Base-by-base conservation (phyloP, 495 filamentous ascomycete genomes). In the Penicillium angulare region DNA sequence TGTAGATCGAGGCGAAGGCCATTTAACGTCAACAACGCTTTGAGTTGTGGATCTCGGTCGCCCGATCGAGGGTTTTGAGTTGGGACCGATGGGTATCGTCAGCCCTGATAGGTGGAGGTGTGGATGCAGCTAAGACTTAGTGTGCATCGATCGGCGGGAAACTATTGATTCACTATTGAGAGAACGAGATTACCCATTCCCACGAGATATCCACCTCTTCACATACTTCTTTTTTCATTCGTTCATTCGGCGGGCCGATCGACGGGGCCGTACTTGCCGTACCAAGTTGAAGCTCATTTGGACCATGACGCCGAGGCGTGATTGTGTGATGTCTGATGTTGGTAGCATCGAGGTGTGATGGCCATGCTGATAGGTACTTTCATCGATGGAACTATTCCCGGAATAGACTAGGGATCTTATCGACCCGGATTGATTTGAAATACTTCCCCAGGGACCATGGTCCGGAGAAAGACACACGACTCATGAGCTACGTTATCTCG, bases 161-260 rank as follows among this genome's bases (percentile, higher is more conserved):
- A 46, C 43, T 46, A 46, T 46, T 46, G 43, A 46, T 46, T 33
- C 16, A 41, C 21, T 41, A 26, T 15, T 26, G 22, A 2, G 38
- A 24, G 24, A 41, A 41, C 21, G 22, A 41, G 38, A 41, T 41
- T 41, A 21, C 3, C 24, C n/a, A 15, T 15, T 2, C 22, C 8
- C 38, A 24, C 2, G 8, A 22, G 20, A 21, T 21, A 13, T 21
- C 38, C 22, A 18, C 15, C 24, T 12, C 15, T 7, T 5, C 1
- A n/a, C 20, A 8, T 17, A 13, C 3, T 22, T 10, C 13, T 23
- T n/a, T 13, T 5, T 23, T 15, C 5, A 26, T 26, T 24, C 10
- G 18, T 24, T 12, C 27, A 31, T 31, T 31, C 27, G n/a, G 27
- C 27, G 27, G 27, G 27, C 27, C 27, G 27, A 31, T 31, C 27